These are phyloP conservation scores for Periconia macrospinosa DNA, from an alignment of 2,329 filamentous ascomycete species.

Conservation along the genomic window DNA sequence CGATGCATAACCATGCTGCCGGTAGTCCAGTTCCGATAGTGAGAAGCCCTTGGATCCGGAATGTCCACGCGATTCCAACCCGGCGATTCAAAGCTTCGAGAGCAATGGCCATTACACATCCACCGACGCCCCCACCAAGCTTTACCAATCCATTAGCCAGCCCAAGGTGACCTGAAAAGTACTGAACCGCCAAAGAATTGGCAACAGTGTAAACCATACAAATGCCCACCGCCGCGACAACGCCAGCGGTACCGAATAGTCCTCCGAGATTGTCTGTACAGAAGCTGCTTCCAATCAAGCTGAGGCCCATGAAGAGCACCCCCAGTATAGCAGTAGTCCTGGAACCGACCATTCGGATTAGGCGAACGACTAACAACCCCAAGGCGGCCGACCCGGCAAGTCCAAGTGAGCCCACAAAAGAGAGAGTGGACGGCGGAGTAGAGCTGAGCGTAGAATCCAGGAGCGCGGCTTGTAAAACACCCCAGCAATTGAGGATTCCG, in stretches of 20 bases:
- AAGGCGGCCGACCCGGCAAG: constrained; percentile 55
- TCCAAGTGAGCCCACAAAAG: constrained; percentile 61
- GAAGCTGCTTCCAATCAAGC: constrained; percentile 54
- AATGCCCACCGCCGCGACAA: constrained; percentile 51
- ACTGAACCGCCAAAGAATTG: constrained; percentile 31
- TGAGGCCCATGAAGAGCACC: constrained; percentile 53
- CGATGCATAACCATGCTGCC: constrained; percentile 27
- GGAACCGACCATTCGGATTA: constrained; percentile 55
- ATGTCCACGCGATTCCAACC: constrained; percentile 35
- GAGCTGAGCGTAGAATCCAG: constrained; percentile 52
- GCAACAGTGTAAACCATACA: constrained; percentile 23
- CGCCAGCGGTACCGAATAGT: constrained; percentile 53
- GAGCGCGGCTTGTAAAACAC: constrained; percentile 61
- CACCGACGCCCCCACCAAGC: constrained; percentile 31
- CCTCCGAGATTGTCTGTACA: constrained; percentile 49
- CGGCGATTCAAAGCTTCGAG: constrained; percentile 25
- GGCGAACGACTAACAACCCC: constrained; percentile 56
- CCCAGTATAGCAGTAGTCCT: constrained; percentile 53
- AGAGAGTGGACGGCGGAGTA: constrained; percentile 53
- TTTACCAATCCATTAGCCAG: constrained; percentile 36
- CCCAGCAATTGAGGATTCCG: constrained; percentile 62
- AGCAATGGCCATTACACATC: constrained; percentile 28
- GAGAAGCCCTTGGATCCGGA: constrained; percentile 29
- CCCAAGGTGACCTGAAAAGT: constrained; percentile 30
- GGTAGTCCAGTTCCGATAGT: constrained; percentile 28